Percentiles rank a stretch among this genome's conserved stretches.
These are phyloP conservation scores for Alternaria viburni DNA, from an alignment of 2,329 filamentous ascomycete genomes.

Conservation along the genomic window DNA sequence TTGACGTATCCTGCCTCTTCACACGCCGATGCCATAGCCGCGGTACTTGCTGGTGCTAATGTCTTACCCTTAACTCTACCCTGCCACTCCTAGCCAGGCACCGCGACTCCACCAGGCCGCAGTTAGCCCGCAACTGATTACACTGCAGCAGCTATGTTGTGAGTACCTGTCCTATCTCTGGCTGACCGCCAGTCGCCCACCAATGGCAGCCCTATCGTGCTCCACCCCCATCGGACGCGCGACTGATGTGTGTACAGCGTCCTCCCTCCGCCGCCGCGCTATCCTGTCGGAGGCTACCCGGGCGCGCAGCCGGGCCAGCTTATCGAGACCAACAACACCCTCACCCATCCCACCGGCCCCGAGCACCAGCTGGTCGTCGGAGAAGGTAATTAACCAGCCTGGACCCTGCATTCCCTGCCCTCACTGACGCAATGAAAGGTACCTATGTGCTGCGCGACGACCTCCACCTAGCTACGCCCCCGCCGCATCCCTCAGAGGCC, in stretches of 20 bases:
- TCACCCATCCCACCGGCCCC: conserved; percentile 78
- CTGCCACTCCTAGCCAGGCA: conserved; percentile 19
- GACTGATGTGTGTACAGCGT: conserved; percentile 56
- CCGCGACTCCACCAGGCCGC: conserved; percentile 1
- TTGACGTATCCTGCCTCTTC: conserved; percentile 1
- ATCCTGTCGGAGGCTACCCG: conserved; percentile 77
- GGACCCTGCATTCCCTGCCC: conserved; percentile 15
- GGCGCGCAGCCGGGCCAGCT: conserved; percentile 75
- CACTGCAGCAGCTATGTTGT: conserved; percentile 45
- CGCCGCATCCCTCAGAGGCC: conserved; percentile 92
- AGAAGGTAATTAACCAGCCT: conserved; percentile 68
- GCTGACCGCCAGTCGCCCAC: conserved; percentile 22
- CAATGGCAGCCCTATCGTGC: conserved; percentile 34
- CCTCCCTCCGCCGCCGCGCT: conserved; percentile 82
- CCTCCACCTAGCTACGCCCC: conserved; percentile 88
- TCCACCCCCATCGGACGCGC: conserved; percentile 21
- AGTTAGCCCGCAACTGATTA: conserved; percentile 26
- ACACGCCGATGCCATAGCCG: background rate
- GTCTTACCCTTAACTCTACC: conserved; percentile 13
- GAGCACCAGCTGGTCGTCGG: conserved; percentile 92
- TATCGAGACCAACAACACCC: conserved; percentile 91
- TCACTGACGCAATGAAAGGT: conserved; percentile 59
- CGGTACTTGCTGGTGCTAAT: background rate
- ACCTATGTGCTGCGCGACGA: conserved; percentile 92
- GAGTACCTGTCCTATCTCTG: conserved; percentile 26